Base-by-base conservation (phyloP, 2,329 filamentous ascomycete species). In the Cladosporium austrohemisphaericum region DNA sequence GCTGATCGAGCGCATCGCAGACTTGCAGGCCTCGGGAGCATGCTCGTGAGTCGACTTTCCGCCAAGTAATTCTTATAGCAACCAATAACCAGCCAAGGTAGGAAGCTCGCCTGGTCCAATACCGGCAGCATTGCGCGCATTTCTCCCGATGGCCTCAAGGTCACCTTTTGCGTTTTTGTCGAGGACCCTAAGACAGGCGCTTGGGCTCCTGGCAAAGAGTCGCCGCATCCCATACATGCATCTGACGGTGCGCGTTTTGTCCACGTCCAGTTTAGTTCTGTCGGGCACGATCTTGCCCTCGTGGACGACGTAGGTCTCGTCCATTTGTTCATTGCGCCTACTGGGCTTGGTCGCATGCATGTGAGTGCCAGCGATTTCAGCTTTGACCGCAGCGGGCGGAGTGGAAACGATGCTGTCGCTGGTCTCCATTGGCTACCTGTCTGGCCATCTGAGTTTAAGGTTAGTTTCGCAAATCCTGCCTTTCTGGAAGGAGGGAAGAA, bases 91-190 rank as follows among this genome's bases (percentile, higher is more conserved):
- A 13, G 38, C 38, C 50, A 49, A 33, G 16, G 36, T 51, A 94
- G 90, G 65, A 82, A 81, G 56, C 79, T 96, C 47, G 83, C 86
- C 23, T 97, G 92, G 91, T 95, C 92, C 9, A 90, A 84, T 60
- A 80, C 83, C 53, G 92, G 92, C 35, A 89, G 85, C 52, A 88
- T 97, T 57, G 91, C 91, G 22, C 85, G 84, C 47, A 85, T 97
- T 57, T 80, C 84, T 16, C 71, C 80, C 13, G 85, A 91, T 68
- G 86, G 87, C 22, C 77, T 78, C 40, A 77, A 76, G 11, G 72
- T 96, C 45, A 82, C 86, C 62, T 75, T 95, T 37, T 82, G 84
- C 52, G 84, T 88, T 63, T 75, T 95, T 43, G 78, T 81, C 26
- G 84, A 85, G 60, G 76, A 83, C 56, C 77, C 83, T 1, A 76